Evolutionary conservation across 306 rosid species (phyloP).

Genomic region (Clitoria ternatea): DNA sequence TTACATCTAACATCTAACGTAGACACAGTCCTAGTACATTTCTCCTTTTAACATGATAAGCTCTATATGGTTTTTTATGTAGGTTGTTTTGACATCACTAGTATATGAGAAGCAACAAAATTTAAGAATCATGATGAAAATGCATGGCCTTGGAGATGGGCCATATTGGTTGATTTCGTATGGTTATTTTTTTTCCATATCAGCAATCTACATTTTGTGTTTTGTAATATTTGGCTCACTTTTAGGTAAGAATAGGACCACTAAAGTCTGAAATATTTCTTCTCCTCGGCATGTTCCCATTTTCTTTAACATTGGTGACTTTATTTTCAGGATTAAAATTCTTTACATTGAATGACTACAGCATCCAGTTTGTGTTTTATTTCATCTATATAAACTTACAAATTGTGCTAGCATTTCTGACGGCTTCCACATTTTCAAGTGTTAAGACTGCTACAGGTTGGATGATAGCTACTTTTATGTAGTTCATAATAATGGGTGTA

Average conservation of each 20-base stretch:
- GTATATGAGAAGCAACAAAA: conserved; percentile 83
- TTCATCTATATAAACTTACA: conserved; percentile 81
- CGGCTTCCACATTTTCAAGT: conserved; percentile 60
- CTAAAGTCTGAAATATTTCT: conserved; percentile 12
- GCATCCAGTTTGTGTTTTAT: conserved; percentile 75
- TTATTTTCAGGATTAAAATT: conserved; percentile 65
- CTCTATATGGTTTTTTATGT: conserved; percentile 12
- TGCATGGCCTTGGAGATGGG: conserved; percentile 95
- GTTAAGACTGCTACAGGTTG: conserved; percentile 85
- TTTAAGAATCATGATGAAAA: conserved; percentile 95
- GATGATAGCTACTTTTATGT: conserved; percentile 21
- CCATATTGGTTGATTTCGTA: conserved; percentile 86
- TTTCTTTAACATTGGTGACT: conserved; percentile 29
- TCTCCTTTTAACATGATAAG: background rate
- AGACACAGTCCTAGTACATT: background rate
- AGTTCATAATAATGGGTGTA: background rate
- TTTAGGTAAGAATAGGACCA: conserved; percentile 46
- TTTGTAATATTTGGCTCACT: conserved; percentile 73
- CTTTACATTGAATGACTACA: conserved; percentile 75
- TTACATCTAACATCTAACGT: conserved; percentile 18
- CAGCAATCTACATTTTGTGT: conserved; percentile 54
- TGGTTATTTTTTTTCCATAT: conserved; percentile 58
- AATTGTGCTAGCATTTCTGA: conserved; percentile 64
- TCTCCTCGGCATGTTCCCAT: conserved; percentile 15
- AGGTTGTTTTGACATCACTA: conserved; percentile 71